Conservation (phyloP, 768 basidiomycete genomes). For the Kwoniella heveanensis region DNA sequence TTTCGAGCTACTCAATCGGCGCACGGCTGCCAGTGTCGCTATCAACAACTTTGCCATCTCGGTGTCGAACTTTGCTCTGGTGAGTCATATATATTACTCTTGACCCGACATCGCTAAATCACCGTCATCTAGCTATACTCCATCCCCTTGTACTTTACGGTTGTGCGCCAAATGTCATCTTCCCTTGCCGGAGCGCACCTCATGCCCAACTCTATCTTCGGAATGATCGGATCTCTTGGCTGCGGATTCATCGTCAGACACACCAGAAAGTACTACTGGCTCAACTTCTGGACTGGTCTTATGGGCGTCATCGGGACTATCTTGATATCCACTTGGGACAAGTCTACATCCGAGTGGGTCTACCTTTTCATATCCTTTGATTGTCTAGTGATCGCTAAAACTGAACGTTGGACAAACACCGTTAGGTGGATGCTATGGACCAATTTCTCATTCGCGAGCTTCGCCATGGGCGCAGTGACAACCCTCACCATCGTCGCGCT, state of each 20-base stretch:
- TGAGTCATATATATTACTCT: conserved; percentile 9
- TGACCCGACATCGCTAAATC: too few relatives aligned
- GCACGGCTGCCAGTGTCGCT: conserved; percentile 80
- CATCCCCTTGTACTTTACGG: conserved; percentile 83
- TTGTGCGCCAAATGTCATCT: conserved; percentile 74
- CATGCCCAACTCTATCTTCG: conserved; percentile 80
- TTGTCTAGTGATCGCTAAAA: too few relatives aligned
- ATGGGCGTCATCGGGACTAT: conserved; percentile 62
- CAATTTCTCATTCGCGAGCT: conserved; percentile 21
- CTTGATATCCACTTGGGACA: conserved; percentile 66
- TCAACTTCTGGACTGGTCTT: conserved; percentile 64
- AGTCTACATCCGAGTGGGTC: conserved; percentile 57
- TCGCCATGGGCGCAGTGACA: conserved; percentile 33
- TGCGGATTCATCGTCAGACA: conserved; percentile 71
- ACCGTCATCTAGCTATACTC: conserved; percentile 67
- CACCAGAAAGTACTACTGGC: conserved; percentile 79
- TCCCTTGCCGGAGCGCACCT: conserved; percentile 77
- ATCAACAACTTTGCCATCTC: conserved; percentile 68
- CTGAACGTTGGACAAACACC: too few relatives aligned
- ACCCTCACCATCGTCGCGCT: conserved; percentile 61
- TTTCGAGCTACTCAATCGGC: conserved; percentile 70
- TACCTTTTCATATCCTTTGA: too few relatives aligned
- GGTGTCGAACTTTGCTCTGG: conserved; percentile 43
- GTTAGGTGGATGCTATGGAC: conserved; percentile 26
- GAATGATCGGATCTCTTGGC: conserved; percentile 82